phyloP scores from a whole-genome alignment of 164 flowering plant genomes.

The Sextonia rubra region DNA sequence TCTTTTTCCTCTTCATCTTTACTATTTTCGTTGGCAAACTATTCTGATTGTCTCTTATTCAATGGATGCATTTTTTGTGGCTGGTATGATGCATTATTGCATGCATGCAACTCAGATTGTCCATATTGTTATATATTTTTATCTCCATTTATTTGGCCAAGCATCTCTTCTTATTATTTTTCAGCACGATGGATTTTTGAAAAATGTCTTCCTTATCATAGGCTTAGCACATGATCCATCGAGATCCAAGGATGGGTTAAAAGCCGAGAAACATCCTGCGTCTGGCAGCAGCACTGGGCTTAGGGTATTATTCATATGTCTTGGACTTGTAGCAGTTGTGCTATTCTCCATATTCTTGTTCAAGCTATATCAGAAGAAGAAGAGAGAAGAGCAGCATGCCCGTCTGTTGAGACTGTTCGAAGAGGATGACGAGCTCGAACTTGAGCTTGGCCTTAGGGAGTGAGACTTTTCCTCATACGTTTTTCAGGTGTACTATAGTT shows the following conservation, averaged over 20 bases:
- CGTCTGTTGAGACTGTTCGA: conserved; percentile 84
- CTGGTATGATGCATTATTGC: background rate
- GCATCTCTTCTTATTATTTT: background rate
- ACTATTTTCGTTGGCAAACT: background rate
- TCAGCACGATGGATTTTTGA: background rate
- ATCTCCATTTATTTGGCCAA: background rate
- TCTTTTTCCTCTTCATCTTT: background rate
- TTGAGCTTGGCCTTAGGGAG: conserved; percentile 85
- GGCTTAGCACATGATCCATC: conserved; percentile 49
- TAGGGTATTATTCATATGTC: conserved; percentile 35
- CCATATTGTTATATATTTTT: background rate
- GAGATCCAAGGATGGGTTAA: conserved; percentile 30
- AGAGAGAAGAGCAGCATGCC: conserved; percentile 82
- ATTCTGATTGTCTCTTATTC: background rate
- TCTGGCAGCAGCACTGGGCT: conserved; percentile 34
- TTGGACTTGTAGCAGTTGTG: conserved; percentile 38
- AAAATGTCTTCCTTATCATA: conserved; percentile 13
- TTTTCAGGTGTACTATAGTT: conserved; percentile 10
- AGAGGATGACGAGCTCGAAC: conserved; percentile 90
- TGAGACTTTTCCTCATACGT: conserved; percentile 24
- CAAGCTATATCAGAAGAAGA: conserved; percentile 83
- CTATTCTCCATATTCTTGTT: conserved; percentile 47
- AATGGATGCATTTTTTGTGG: background rate
- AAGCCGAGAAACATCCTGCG: conserved; percentile 21
- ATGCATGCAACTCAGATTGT: background rate